Conservation (phyloP, 352 stramenopile species). For the Phytophthora europaea region DNA sequence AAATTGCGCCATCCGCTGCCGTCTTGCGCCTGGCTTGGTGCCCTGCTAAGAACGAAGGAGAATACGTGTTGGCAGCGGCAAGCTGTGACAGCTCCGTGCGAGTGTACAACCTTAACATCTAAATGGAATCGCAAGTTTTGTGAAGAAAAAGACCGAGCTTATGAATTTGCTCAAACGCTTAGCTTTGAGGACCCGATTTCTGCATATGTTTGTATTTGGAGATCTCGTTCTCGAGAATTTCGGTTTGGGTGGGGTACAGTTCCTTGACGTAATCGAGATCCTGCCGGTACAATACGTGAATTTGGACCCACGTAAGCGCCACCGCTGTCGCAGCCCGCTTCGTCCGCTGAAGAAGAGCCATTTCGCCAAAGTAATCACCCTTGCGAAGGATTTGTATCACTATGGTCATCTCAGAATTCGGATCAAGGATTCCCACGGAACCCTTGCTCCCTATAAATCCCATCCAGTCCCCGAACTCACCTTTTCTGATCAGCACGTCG, state of each 20-base stretch:
- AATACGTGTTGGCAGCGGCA: slow-evolving; percentile 44
- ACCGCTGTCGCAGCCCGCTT: slow-evolving; percentile 73
- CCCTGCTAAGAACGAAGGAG: slow-evolving; percentile 2
- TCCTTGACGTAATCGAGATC: slow-evolving; percentile 75
- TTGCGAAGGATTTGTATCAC: slow-evolving; percentile 76
- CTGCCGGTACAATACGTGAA: slow-evolving; percentile 69
- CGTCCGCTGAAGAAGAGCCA: slow-evolving; percentile 72
- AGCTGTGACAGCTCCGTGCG: slow-evolving; percentile 70
- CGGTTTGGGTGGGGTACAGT: slow-evolving; percentile 64
- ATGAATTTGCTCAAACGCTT: not conserved
- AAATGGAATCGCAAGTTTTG: not conserved
- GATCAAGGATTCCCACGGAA: slow-evolving; percentile 73
- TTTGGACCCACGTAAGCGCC: slow-evolving; percentile 81
- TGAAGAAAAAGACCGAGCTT: not conserved
- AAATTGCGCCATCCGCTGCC: slow-evolving; percentile 43
- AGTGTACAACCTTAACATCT: slow-evolving; percentile 44
- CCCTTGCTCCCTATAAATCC: slow-evolving; percentile 74
- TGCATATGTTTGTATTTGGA: slow-evolving; percentile 69
- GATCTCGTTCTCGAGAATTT: slow-evolving; percentile 77
- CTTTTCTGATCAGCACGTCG: slow-evolving; percentile 75
- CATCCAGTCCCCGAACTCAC: slow-evolving; percentile 80
- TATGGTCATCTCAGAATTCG: slow-evolving; percentile 47
- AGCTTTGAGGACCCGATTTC: not conserved
- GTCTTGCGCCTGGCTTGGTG: slow-evolving; percentile 67
- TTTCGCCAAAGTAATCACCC: slow-evolving; percentile 85